Evolutionary conservation across 2,329 filamentous ascomycete species (phyloP), one percentile per base, ranked within the genome.

Genomic region (Paecilomyces formosus): DNA sequence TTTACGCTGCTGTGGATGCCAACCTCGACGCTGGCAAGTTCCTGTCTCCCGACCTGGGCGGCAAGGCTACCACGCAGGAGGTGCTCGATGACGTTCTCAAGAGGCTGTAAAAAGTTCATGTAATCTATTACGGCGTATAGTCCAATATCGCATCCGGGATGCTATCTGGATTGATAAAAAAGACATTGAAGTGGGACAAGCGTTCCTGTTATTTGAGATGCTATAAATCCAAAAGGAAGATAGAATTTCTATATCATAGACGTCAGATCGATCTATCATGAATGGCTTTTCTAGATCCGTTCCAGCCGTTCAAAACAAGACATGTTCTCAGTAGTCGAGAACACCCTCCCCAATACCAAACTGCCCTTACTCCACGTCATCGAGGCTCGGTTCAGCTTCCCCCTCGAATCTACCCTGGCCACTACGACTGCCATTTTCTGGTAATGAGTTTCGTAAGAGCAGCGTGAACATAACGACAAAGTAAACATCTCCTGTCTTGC

Each of bases 1-100:
- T 99, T 68, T 96, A 97, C 75, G 83, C 86, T 60, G 94, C 94
- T 22, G 92, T 97, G 24, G 94, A 99, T 76, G 92, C 81, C 51
- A 95, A 94, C 74, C 79, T 99, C 33, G 88, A 88, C 73, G 92
- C 94, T 70, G 92, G 87, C 61, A 88, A 82, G 78, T 80, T 92
- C 63, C 76, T 97, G 64, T 94, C 85, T 71, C 94, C 94, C 21
- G 94, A 99, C 72, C 82, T 99, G 72, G 93, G 94, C 56, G 94
- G 94, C 53, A 88, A 82, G 68, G 90, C 92, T 54, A 89, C 84
- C 64, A 97, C 94, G 3, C 84, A 90, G 66, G 85, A 97, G 78
- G 91, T 97, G 31, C 80, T 97, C 53, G 82, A 89, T 68, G 93
- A 97, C 76, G 88, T 97, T 55, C 82, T 97, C 64, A 89, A 81